Evolutionary conservation across 2,329 filamentous ascomycete species (phyloP), one percentile per base, ranked within the genome.

Genomic region (Verruconis gallopava): DNA sequence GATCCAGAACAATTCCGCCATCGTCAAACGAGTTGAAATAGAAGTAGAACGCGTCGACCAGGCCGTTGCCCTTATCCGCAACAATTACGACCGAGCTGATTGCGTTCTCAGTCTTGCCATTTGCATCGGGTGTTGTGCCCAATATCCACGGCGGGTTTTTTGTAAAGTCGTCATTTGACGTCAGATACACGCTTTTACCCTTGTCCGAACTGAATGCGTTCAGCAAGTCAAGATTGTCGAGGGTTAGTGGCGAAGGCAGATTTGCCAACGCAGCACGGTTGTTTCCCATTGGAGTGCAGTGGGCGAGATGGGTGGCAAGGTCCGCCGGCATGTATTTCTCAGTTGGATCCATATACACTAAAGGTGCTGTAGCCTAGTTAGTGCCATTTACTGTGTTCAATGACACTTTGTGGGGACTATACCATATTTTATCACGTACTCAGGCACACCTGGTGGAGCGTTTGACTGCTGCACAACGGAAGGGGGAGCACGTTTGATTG

Each of bases 1-100:
- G 49, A 2, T 60, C 62, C 1, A 72, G 46, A 1, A 73, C 66
- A 1, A 56, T 62, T 21, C 72, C 70, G 13, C 72, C 73, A 49
- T 66, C 66, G 48, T 75, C 71, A 54, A 67, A 73, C 17, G 71
- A 66, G 50, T 73, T 75, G 49, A 77, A 78, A 51, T 75, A 77
- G 53, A 77, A 73, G 56, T 77, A 79, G 51, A 77, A 79, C 0
- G 67, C 74, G 58, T 79, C 73, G 2, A 77, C 57, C 3, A 60
- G 62, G 18, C 63, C 62, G 40, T 66, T 58, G 0, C 67, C 70
- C 45, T 76, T 73, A 48, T 77, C 66, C 43, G 68, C 71, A 3
- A 77, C 65, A 15, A 82, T 69, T 21, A 81, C 66, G 0, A 65
- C 64, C 28, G 65, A 65, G 3, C 67, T 67, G 3, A 65, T 63